These are phyloP conservation scores for Solanum virginianum DNA, from an alignment of 257 asterid genomes.

Conservation along the genomic window DNA sequence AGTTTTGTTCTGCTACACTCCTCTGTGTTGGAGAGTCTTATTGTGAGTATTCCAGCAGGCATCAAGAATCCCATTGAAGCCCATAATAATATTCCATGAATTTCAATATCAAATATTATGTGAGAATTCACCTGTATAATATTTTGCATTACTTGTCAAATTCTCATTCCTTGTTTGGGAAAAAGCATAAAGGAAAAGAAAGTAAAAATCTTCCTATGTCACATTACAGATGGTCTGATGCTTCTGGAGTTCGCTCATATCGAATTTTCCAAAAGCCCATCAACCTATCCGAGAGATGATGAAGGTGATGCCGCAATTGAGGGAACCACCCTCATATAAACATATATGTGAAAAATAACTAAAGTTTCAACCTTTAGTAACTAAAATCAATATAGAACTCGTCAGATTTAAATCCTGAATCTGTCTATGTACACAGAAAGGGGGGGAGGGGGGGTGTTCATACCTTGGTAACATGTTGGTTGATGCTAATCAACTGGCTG, in stretches of 20 bases:
- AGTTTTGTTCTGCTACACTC: constrained; percentile 23
- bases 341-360: not conserved
- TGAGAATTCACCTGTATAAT: constrained; percentile 32
- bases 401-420: not conserved
- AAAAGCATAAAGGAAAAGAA: not conserved
- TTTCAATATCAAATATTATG: constrained; percentile 33
- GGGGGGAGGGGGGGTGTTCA: too few relatives aligned
- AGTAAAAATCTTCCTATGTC: not conserved
- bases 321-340: not conserved
- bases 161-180: not conserved
- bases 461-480: not conserved
- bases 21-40: constrained; percentile 40
- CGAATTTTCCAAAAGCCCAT: too few relatives aligned
- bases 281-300: too few relatives aligned
- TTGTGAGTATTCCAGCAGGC: constrained; percentile 60
- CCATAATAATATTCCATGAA: constrained; percentile 78
- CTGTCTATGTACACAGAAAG: not conserved
- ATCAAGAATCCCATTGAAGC: constrained; percentile 69
- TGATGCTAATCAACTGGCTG: not conserved
- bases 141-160: not conserved
- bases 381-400: too few relatives aligned
- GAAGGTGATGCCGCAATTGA: too few relatives aligned
- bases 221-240: too few relatives aligned
- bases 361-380: not conserved
- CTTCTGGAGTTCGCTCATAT: too few relatives aligned